Evolutionary conservation across 176 grass and related monocot genomes (phyloP), one percentile per base, ranked within the genome.

Genomic region (Leersia perrieri): DNA sequence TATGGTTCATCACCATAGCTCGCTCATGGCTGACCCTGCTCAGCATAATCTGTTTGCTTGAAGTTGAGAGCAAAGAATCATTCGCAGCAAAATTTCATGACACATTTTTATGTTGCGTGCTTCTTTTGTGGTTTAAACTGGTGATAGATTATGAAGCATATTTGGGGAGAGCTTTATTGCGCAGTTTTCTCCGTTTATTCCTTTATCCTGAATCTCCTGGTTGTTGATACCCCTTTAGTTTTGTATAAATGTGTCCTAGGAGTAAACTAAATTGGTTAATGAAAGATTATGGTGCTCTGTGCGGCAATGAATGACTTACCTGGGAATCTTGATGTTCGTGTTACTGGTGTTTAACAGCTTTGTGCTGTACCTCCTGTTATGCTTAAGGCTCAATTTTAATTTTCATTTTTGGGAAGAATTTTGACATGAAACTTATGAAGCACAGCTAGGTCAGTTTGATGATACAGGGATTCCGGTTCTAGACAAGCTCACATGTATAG

Each of bases 1-100:
- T 63, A 92, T 99, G 82, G 93, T 99, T 88, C 91, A 93, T 68
- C 93, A 99, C 81, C 93, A 99, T 60, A 93, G 84, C 67, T 99
- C 93, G 0, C 53, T 63, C 9, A 88, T 95, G 79, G 83, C 72
- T 78, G 90, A 88, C 41, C 88, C 86, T 28, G 75, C 74, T 35
- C 85, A 77, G 14, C 87, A 85, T 51, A 89, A 93, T 75, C 71
- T 87, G 60, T 92, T 92, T 83, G 91, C 83, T 60, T 94, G 81
- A 94, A 83, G 75, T 60, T 79, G 60, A 74, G 60, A 39, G 57
- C 16, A 55, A 80, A 29, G 65, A 29, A 35, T 33, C 82, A 25
- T 38, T 28, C 0, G 40, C 2, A 25, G 68, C 44, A 25, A 49
- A 82, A 45, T 34, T 31, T 66, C 64, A 55, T 72, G 70, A 29